A percentile compares a stretch with the other conserved stretches of the same genome.
phyloP scores from a whole-genome alignment of 345 rosid species.

The Syzygium oleosum region DNA sequence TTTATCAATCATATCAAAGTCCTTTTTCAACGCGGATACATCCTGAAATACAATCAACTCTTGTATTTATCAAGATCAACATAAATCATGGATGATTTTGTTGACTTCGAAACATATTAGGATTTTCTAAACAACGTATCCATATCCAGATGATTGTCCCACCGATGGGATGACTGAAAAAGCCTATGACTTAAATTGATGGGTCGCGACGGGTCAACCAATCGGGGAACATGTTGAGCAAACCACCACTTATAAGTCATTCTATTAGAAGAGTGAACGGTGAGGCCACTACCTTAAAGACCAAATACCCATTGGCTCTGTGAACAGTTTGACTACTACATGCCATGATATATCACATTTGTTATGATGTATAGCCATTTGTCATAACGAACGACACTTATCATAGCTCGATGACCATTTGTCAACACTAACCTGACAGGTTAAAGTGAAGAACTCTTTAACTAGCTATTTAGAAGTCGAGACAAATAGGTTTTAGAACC shows the following conservation, averaged over 20 bases:
- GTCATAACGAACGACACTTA: neutral
- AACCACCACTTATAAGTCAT: neutral
- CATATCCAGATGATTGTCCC: neutral
- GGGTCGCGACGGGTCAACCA: accelerated
- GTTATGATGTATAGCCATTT: neutral
- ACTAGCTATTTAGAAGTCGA: neutral
- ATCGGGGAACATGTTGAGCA: neutral
- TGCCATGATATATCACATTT: neutral
- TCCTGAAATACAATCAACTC: too few relatives aligned
- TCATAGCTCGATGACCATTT: neutral
- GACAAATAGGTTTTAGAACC: neutral
- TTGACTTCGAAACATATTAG: too few relatives aligned
- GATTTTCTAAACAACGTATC: neutral
- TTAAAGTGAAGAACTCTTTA: neutral
- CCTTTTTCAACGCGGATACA: too few relatives aligned
- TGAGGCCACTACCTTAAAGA: neutral
- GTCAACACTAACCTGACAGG: neutral
- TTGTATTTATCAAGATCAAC: too few relatives aligned
- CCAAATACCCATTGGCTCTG: neutral
- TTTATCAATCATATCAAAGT: too few relatives aligned
- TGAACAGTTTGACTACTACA: neutral
- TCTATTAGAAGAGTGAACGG: neutral
- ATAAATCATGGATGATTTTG: too few relatives aligned
- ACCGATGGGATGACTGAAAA: neutral
- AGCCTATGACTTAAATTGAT: neutral